Evolutionary conservation across 345 rosid genomes (phyloP), one percentile per base, ranked within the genome.

Genomic region (Tarenaya hassleriana): DNA sequence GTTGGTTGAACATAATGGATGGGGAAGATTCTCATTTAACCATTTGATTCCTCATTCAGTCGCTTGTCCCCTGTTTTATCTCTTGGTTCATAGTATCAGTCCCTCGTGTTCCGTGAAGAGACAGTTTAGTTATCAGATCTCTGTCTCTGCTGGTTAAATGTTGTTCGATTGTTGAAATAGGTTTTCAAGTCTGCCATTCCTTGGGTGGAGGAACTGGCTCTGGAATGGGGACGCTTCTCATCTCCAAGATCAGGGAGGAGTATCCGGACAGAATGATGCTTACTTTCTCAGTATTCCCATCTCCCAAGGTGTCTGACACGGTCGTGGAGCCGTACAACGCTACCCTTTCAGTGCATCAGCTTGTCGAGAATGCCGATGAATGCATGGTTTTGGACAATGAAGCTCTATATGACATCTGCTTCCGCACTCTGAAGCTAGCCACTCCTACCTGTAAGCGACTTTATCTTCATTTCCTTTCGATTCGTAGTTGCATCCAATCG

Each of bases 211-310:
- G 84, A 17, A 81, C 84, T 7, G 82, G 82, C 1, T 81, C 84
- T 14, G 80, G 84, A 0, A 81, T 81, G 82, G 84, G 88, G 29
- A 78, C 84, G 4, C 78, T 81, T n/a, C 56, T 81, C 72, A 78
- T 81, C 33, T 78, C 84, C 0, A 81, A 77, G 70, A 81, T 81
- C 38, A 69, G 87, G 19, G 87, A 81, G 75, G 88, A 81, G 62
- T 81, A 78, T 66, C 84, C 80, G 2, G 88, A 78, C 60, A 56
- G 80, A 34, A 82, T 82, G 88, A 78, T 82, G 84, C 78, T 78
- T 39, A 82, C 84, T 10, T 82, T 82, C 65, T 82, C 88, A 4
- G 84, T 78, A 80, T 80, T 42, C n/a, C n/a, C n/a, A n/a, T n/a
- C n/a, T n/a, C n/a, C n/a, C n/a, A n/a, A n/a, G n/a, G n/a, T n/a